Base-by-base conservation (phyloP, 176 grass and related monocot genomes). In the Tuctoria greenei region DNA sequence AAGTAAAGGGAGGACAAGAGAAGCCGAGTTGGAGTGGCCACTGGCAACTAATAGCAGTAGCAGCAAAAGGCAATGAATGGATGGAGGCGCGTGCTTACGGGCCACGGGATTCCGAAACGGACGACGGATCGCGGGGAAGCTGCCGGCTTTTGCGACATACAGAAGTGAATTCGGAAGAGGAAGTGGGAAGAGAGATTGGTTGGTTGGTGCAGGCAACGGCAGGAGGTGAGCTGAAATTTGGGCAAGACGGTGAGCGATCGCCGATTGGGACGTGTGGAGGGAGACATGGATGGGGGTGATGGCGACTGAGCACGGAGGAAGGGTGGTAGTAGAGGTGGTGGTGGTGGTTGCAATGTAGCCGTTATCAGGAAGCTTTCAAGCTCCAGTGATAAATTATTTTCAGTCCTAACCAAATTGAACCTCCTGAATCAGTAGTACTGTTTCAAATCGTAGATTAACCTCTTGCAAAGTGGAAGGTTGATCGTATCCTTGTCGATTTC, bases 341-440 rank as follows among this genome's bases (percentile, higher is more conserved):
- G 69, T 61, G 85, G 90, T 60, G 70, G 83, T 83, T 85, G 86
- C 73, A 69, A 80, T 79, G 84, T 87, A 90, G 76, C 93, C 84
- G 90, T 81, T 96, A 71, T 55, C 61, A 80, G 82, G 93, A 96
- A 96, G 81, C 84, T 88, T 89, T 92, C 86, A 85, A 40, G 64
- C 76, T 77, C 73, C 80, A 77, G 50, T 71, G 42, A 55, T 64
- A 45, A n/a, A 11, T 38, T 38, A 25, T 0, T 51, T 80, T 80
- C 40, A 18, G 74, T 64, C 16, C 56, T 43, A 49, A 45, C 42
- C 41, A 25, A 71, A 11, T 15, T 16, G 61, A 43, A 56, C 20
- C 50, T 44, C 36, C 26, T 46, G 9, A 72, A 78, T 67, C 9
- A 61, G 13, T 7, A 36, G 36, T 46, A 5, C 34, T 39, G 18